Conservation (phyloP, 78 protist genomes). For the Protostelium mycophagum region DNA sequence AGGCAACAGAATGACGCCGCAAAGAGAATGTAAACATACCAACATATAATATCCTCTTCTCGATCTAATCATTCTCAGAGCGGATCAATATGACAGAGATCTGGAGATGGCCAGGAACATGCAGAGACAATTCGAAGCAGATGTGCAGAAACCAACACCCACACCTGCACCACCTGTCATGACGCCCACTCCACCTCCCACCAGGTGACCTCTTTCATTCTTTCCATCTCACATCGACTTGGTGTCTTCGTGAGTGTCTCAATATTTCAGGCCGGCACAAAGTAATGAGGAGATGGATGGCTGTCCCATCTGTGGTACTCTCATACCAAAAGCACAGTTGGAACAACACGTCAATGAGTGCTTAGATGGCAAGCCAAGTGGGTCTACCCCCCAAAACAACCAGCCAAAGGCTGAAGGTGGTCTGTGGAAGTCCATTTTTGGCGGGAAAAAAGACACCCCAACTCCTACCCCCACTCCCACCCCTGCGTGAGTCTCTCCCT, state of each 20-base stretch:
- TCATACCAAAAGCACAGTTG: background rate
- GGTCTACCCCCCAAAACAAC: no score
- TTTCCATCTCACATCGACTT: no score
- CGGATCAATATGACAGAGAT: background rate
- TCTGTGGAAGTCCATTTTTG: no score
- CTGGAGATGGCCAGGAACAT: background rate
- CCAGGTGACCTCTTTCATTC: background rate
- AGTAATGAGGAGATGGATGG: background rate
- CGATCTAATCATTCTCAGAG: background rate
- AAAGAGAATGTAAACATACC: background rate
- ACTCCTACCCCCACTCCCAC: no score
- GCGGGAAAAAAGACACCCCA: no score
- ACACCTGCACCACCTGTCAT: background rate
- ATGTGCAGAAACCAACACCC: background rate
- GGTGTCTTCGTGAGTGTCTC: no score
- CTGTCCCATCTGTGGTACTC: background rate
- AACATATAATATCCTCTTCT: background rate
- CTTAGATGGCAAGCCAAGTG: no score
- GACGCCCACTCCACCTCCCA: background rate
- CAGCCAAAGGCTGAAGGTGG: no score
- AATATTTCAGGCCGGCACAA: background rate
- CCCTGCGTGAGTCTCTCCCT: no score
- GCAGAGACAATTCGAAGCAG: background rate
- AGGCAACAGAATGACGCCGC: background rate
- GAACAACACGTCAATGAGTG: background rate